phyloP scores from a whole-genome alignment of 1,139 yeast genomes.

The Debaryomycetaceae sp. region DNA sequence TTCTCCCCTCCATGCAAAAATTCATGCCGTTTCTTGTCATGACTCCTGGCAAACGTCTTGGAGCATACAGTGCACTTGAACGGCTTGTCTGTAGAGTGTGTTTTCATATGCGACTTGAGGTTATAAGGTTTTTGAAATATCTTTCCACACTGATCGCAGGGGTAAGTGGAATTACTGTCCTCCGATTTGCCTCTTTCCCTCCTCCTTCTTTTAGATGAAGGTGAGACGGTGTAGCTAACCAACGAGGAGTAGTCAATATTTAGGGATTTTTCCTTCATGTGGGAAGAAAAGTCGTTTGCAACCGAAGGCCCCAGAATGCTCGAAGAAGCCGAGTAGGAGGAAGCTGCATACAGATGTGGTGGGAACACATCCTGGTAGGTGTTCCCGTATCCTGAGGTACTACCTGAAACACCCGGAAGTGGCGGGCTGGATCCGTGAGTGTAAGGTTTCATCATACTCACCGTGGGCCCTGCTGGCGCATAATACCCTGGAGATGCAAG shows the following conservation, averaged over 20 bases:
- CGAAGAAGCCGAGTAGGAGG: background rate
- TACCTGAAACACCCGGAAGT: background rate
- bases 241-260: conserved; percentile 33
- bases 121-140: conserved; percentile 54
- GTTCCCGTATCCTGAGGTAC: background rate
- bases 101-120: conserved; percentile 52
- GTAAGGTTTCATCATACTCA: background rate
- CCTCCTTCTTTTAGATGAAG: conserved; percentile 29
- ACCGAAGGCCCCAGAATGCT: background rate
- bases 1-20: conserved; percentile 51
- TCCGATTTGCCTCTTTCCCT: conserved; percentile 5
- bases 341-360: background rate
- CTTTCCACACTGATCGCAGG: conserved; percentile 48
- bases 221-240: conserved; percentile 35
- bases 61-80: conserved; percentile 47
- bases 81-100: conserved; percentile 57
- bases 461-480: background rate
- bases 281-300: background rate
- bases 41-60: conserved; percentile 53
- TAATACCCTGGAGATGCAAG: background rate
- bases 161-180: conserved; percentile 18
- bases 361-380: background rate
- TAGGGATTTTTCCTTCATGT: background rate
- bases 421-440: background rate
- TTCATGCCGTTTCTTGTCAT: conserved; percentile 57